A percentile compares a stretch with the other conserved stretches of the same genome.
These are phyloP conservation scores for Aspergillus fumigatiaffinis DNA, from an alignment of 2,329 filamentous ascomycete species.

Conservation along the genomic window DNA sequence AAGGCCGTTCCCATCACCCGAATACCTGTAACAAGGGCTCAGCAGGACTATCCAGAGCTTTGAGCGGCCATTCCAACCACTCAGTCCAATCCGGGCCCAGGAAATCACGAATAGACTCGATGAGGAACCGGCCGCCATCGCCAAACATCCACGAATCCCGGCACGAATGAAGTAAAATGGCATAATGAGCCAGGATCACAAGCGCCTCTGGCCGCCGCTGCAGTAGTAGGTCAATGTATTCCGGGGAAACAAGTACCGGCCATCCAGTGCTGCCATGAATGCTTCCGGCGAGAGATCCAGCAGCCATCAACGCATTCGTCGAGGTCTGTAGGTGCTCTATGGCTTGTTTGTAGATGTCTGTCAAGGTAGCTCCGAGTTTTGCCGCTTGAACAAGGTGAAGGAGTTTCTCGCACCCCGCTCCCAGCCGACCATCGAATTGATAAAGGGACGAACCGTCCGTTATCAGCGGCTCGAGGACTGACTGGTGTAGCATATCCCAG, in stretches of 20 bases:
- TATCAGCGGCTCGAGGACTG: conserved; percentile 9
- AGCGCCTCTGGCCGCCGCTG: conserved; percentile 35
- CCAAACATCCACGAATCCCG: conserved; percentile 33
- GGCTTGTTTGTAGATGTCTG: conserved; percentile 5
- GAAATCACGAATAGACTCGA: conserved; percentile 19
- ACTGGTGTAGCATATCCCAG: conserved; percentile 12
- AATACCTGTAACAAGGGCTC: not conserved
- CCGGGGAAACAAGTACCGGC: conserved; percentile 24
- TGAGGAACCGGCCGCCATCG: conserved; percentile 26
- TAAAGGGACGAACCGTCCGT: conserved; percentile 2
- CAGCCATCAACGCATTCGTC: not conserved
- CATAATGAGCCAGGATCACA: conserved; percentile 38
- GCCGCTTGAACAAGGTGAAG: conserved; percentile 7
- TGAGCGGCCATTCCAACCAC: conserved; percentile 26
- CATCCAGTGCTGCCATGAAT: conserved; percentile 14
- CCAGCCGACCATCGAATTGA: not conserved
- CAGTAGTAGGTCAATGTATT: conserved; percentile 28
- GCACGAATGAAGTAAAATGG: conserved; percentile 32
- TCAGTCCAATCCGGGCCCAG: conserved; percentile 24
- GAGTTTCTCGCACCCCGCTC: conserved; percentile 4
- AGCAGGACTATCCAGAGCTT: not conserved
- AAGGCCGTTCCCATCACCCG: not conserved
- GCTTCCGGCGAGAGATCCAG: not conserved
- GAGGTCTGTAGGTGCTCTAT: conserved; percentile 8
- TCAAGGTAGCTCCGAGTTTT: conserved; percentile 1